phyloP scores from a whole-genome alignment of 306 rosid genomes.

The Castanea mollissima region DNA sequence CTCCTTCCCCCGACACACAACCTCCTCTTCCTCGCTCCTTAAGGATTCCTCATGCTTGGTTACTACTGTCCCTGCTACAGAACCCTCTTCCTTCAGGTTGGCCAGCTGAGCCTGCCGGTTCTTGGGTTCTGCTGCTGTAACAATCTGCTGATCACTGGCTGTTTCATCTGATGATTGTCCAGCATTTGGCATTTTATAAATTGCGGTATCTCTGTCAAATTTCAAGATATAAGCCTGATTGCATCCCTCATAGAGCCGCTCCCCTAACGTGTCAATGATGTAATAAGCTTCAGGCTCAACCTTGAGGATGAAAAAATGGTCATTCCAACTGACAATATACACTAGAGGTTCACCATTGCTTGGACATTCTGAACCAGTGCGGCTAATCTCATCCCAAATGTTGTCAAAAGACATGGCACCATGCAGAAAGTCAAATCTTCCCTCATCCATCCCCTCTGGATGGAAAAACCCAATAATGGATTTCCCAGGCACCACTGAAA shows the following conservation, averaged over 20 bases:
- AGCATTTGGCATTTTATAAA: conserved; percentile 49
- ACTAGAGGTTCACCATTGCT: conserved; percentile 56
- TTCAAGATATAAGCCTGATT: conserved; percentile 87
- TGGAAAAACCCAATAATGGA: conserved; percentile 94
- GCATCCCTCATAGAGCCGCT: conserved; percentile 97
- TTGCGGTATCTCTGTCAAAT: conserved; percentile 63
- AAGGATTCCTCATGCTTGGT: conserved; percentile 42
- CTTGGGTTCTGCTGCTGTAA: conserved; percentile 43
- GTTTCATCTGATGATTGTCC: conserved; percentile 53
- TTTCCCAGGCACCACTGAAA: conserved; percentile 67
- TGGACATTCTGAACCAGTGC: conserved; percentile 45
- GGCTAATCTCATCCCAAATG: conserved; percentile 97
- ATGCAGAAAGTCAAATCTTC: conserved; percentile 77
- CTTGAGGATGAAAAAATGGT: conserved; percentile 96
- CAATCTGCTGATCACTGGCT: conserved; percentile 39
- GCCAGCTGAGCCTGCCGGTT: conserved; percentile 45
- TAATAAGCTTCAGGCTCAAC: conserved; percentile 83
- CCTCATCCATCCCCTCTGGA: conserved; percentile 94
- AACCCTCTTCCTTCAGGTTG: conserved; percentile 39
- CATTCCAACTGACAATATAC: conserved; percentile 94
- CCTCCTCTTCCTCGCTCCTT: conserved; percentile 52
- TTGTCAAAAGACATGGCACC: conserved; percentile 97
- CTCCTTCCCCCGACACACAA: conserved; percentile 80
- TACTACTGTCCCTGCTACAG: conserved; percentile 22
- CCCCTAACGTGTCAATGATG: conserved; percentile 93